These are phyloP conservation scores for Taiozyma onychis DNA, from an alignment of 1,139 yeast genomes.

Conservation along the genomic window DNA sequence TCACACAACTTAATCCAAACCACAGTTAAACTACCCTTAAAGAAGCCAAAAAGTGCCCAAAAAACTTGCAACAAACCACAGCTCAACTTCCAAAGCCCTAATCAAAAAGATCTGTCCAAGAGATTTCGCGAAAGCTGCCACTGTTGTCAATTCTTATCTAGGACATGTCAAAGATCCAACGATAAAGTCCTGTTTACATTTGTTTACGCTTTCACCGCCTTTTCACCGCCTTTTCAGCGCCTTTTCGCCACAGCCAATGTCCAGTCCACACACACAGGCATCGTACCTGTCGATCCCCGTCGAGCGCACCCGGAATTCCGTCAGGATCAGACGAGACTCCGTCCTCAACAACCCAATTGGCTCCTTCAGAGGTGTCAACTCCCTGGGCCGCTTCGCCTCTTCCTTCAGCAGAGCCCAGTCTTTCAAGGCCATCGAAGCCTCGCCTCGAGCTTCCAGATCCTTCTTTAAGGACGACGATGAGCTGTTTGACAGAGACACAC, in stretches of 20 bases:
- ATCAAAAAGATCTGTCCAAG: too few relatives aligned
- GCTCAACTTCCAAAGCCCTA: too few relatives aligned
- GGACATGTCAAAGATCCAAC: too few relatives aligned
- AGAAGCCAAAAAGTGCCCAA: too few relatives aligned
- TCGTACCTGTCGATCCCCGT: conserved; percentile 22
- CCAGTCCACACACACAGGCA: not conserved
- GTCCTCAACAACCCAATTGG: conserved; percentile 24
- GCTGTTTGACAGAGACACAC: conserved; percentile 63
- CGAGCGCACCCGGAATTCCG: conserved; percentile 20
- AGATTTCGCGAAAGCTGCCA: too few relatives aligned
- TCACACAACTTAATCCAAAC: too few relatives aligned
- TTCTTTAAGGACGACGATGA: conserved; percentile 56
- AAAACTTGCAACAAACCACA: too few relatives aligned
- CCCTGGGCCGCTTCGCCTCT: conserved; percentile 72
- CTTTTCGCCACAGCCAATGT: not conserved
- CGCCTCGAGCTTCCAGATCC: conserved; percentile 39
- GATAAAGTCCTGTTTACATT: too few relatives aligned
- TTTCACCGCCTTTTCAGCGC: too few relatives aligned
- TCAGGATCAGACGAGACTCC: conserved; percentile 19
- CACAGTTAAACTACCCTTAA: too few relatives aligned
- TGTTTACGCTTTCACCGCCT: too few relatives aligned
- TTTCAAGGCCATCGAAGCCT: conserved; percentile 48
- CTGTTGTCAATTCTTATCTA: too few relatives aligned
- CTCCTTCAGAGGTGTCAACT: conserved; percentile 55
- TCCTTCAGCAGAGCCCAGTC: conserved; percentile 77